Conservation (phyloP, 768 basidiomycete genomes). For the Xanthoconium purpureum region DNA sequence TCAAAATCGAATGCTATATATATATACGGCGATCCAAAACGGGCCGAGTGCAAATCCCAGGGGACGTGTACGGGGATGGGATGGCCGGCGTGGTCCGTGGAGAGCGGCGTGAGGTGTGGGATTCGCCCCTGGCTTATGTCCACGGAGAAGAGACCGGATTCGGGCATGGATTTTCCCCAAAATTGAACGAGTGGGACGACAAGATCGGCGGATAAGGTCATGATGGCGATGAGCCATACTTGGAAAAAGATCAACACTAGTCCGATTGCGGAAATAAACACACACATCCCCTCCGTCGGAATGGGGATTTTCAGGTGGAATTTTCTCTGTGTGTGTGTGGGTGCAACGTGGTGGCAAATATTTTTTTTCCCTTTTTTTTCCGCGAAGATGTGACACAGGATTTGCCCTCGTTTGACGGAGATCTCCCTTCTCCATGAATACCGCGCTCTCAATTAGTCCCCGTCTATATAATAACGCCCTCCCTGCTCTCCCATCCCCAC, state of each 20-base stretch:
- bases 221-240: conserved; percentile 11
- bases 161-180: conserved; percentile 27
- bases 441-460: conserved; percentile 21
- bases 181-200: conserved; percentile 21
- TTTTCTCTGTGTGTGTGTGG: neutral
- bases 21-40: conserved; percentile 24
- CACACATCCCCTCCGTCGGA: neutral
- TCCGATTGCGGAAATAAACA: conserved; percentile 15
- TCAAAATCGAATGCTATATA: conserved; percentile 8
- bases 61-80: neutral
- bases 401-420: conserved; percentile 21
- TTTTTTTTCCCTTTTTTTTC: neutral
- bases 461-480: conserved; percentile 18
- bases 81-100: conserved; percentile 16
- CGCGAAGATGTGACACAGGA: conserved; percentile 19
- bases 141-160: conserved; percentile 24
- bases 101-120: conserved; percentile 20
- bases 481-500: neutral
- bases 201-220: conserved; percentile 39
- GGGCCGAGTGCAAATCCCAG: conserved; percentile 23
- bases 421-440: conserved; percentile 19
- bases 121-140: conserved; percentile 28
- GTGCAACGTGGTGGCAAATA: neutral
- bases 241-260: conserved; percentile 34
- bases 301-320: neutral